Percentiles rank a stretch among this genome's conserved stretches.
Evolutionary conservation across 1,284 basidiomycete genomes (phyloP).

Genomic region (Phaffia rhodozyma): DNA sequence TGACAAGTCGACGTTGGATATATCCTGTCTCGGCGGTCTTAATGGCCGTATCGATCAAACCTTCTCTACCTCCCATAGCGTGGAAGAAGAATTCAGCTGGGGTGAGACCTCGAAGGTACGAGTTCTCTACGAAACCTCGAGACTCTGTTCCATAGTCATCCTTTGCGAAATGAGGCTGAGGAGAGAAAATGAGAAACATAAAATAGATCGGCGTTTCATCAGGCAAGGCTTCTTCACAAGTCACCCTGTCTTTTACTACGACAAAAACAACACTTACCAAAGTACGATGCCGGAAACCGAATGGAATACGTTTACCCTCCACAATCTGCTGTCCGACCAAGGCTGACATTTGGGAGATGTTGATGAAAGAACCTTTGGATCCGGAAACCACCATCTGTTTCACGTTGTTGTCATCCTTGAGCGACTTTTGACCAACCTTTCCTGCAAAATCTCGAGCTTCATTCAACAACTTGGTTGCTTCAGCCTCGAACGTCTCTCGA

Average conservation of each 20-base stretch:
- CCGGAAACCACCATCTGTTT: slow-evolving; percentile 99
- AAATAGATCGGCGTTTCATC: background rate
- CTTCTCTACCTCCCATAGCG: slow-evolving; percentile 99
- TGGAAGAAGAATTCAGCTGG: slow-evolving; percentile 99
- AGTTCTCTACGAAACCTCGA: slow-evolving; percentile 99
- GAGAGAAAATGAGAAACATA: background rate
- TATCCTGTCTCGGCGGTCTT: slow-evolving; percentile 99
- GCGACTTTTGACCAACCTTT: slow-evolving; percentile 83
- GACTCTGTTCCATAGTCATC: slow-evolving; percentile 98
- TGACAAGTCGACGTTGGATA: slow-evolving; percentile 94
- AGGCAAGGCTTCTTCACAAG: background rate
- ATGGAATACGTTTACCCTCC: slow-evolving; percentile 95
- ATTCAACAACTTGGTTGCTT: slow-evolving; percentile 84
- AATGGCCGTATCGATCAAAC: slow-evolving; percentile 97
- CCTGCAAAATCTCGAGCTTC: slow-evolving; percentile 91
- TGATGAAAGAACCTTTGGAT: slow-evolving; percentile 97
- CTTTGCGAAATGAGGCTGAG: slow-evolving; percentile 83
- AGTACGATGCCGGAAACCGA: slow-evolving; percentile 93
- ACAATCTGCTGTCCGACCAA: slow-evolving; percentile 98
- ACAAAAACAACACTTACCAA: slow-evolving; percentile 33
- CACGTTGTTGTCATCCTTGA: slow-evolving; percentile 99
- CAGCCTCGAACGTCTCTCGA: slow-evolving; percentile 92
- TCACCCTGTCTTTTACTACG: background rate
- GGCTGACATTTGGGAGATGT: slow-evolving; percentile 99
- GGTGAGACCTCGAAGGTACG: slow-evolving; percentile 92